These are phyloP conservation scores for Colletotrichum incanum DNA, from an alignment of 2,329 filamentous ascomycete genomes.

Conservation along the genomic window DNA sequence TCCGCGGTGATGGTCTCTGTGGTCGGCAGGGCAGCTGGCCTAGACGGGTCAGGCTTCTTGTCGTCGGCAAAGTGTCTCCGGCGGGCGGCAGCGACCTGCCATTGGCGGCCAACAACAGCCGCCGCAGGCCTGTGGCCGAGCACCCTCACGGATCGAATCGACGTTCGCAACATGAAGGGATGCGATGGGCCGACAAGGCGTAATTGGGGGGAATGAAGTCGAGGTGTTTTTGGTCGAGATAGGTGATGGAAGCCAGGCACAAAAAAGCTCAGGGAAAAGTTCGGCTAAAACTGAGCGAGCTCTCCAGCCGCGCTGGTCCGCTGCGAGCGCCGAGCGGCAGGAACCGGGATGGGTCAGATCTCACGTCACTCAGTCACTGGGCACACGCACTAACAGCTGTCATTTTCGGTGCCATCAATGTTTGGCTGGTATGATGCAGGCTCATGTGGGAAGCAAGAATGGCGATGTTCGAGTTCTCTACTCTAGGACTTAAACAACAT, in stretches of 20 bases:
- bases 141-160: constrained; percentile 75
- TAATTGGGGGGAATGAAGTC: constrained; percentile 50
- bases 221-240: constrained; percentile 44
- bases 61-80: constrained; percentile 71
- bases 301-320: constrained; percentile 28
- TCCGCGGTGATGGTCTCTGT: constrained; percentile 68
- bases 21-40: constrained; percentile 67
- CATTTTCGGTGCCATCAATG: background rate
- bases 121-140: constrained; percentile 69
- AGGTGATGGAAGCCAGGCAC: constrained; percentile 49
- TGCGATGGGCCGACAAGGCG: constrained; percentile 60
- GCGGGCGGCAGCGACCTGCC: constrained; percentile 56
- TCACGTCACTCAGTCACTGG: constrained; percentile 36
- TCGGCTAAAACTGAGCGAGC: constrained; percentile 56
- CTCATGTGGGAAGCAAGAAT: background rate
- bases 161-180: constrained; percentile 79
- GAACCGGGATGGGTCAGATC: constrained; percentile 42
- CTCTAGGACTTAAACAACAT: too few species aligned
- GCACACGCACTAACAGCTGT: constrained; percentile 7
- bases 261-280: constrained; percentile 63
- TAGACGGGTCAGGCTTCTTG: constrained; percentile 66
- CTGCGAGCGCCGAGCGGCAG: constrained; percentile 39
- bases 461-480: background rate
- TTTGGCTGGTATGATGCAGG: background rate
- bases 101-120: constrained; percentile 71